Base-by-base conservation (phyloP, 73 alveolate genomes). In the Paramecium pentaurelia region DNA sequence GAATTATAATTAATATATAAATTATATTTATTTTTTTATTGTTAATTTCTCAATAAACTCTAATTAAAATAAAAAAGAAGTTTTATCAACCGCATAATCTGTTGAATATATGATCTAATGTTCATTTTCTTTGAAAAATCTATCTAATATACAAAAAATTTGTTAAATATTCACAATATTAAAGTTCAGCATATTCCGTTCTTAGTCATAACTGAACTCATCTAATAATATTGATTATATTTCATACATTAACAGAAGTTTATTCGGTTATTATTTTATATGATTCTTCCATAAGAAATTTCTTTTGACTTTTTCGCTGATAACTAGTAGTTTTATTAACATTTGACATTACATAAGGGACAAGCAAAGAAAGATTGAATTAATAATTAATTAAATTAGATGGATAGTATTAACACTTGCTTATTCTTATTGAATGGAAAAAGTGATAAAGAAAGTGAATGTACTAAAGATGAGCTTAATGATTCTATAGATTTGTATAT, bases 401-500 rank as follows among this genome's bases (percentile, higher is more conserved):
- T 54, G 70, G 32, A 54, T 54, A 54, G 70, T 25, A 54, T 54
- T 4, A 18, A 14, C 32, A 16, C 70, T n/a, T 54, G 70, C 20
- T 18, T 54, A 18, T 54, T 54, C 14, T 7, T 54, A 4, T 54
- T 54, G 14, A 54, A 54, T 25, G 22, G 1, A 4, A 7, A 54
- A 54, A 54, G 34, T 54, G 22, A 16, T 18, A n/a, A 54, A 1
- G 70, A 54, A 54, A 54, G 70, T 54, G 32, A 16, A 18, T 54
- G 70, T 54, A 54, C 32, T 1, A 64, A 64, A n/a, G 84, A 64
- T 64, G 87, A 73, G n/a, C 47, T 73, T 30, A 73, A 73, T 73
- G 87, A 73, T 73, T 73, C 87, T 14, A 73, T 73, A 12, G 87
- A 73, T 38, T 44, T 73, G 59, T 37, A 34, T 73, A 12, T 73